Conservation (phyloP, 2,329 filamentous ascomycete species). For the Fusarium floridanum region DNA sequence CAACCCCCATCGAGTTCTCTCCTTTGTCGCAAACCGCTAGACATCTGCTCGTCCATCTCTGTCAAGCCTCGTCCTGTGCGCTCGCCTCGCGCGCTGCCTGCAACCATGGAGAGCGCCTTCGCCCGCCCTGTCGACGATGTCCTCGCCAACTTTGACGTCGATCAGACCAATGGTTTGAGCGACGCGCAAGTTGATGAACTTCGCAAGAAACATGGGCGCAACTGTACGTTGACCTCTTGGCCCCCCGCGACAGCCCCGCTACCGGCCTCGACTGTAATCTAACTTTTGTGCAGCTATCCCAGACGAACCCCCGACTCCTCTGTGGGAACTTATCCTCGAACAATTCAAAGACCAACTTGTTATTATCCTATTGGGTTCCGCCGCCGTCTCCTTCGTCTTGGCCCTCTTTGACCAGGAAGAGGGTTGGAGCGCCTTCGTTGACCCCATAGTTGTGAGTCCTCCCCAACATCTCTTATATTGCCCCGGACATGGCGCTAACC, state of each 20-base stretch:
- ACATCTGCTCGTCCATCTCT: constrained; percentile 9
- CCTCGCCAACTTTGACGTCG: constrained; percentile 69
- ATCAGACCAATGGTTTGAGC: constrained; percentile 67
- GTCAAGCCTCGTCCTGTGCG: constrained; percentile 28
- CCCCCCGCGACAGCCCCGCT: constrained; percentile 27
- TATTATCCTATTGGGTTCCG: constrained; percentile 92
- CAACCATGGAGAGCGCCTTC: constrained; percentile 73
- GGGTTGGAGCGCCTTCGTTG: constrained; percentile 97
- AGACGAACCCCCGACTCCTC: constrained; percentile 93
- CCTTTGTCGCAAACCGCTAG: constrained; percentile 29
- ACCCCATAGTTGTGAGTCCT: constrained; percentile 87
- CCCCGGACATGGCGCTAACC: constrained; percentile 13
- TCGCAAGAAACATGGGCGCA: constrained; percentile 72
- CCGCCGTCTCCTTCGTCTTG: constrained; percentile 91
- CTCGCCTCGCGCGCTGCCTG: constrained; percentile 39
- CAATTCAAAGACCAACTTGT: constrained; percentile 99
- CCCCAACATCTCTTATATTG: constrained; percentile 4
- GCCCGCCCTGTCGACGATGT: constrained; percentile 69
- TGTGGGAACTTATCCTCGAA: constrained; percentile 97
- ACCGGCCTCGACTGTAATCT: constrained; percentile 18
- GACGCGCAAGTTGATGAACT: constrained; percentile 69
- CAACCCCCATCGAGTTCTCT: constrained; percentile 7
- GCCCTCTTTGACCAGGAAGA: constrained; percentile 93
- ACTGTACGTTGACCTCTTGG: constrained; percentile 63
- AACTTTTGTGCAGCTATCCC: constrained; percentile 62